phyloP scores from a whole-genome alignment of 345 rosid genomes.

The Salix dunnii region DNA sequence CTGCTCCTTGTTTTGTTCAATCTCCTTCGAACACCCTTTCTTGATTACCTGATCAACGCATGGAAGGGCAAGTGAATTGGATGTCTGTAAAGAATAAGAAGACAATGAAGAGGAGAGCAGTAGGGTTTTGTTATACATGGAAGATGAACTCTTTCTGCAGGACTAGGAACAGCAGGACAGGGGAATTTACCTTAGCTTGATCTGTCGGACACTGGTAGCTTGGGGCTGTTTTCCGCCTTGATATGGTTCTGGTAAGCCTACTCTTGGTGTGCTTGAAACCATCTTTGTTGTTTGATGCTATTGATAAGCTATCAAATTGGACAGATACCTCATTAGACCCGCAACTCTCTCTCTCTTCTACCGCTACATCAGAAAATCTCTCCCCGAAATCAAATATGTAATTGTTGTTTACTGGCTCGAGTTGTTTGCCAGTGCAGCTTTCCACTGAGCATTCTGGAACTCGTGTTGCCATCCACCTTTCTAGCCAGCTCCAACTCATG shows the following conservation, averaged over 20 bases:
- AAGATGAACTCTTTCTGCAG: neutral
- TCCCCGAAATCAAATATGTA: constrained; percentile 23
- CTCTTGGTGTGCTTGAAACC: constrained; percentile 27
- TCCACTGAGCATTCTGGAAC: constrained; percentile 45
- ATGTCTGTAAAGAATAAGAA: neutral
- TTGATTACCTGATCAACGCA: constrained; percentile 34
- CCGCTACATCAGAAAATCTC: constrained; percentile 35
- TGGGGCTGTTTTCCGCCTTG: constrained; percentile 54
- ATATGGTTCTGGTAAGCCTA: constrained; percentile 32
- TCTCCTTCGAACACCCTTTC: constrained; percentile 32
- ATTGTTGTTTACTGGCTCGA: constrained; percentile 24
- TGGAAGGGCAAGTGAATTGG: neutral
- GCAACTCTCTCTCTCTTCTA: constrained; percentile 78
- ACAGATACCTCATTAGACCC: constrained; percentile 75
- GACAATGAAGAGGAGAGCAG: neutral
- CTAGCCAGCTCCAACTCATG: constrained; percentile 82
- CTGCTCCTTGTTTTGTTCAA: constrained; percentile 31
- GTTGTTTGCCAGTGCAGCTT: constrained; percentile 24
- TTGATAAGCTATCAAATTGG: constrained; percentile 42
- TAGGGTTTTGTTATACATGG: neutral
- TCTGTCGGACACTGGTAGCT: constrained; percentile 43
- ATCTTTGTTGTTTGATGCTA: constrained; percentile 19
- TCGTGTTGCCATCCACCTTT: constrained; percentile 90
- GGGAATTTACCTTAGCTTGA: constrained; percentile 35
- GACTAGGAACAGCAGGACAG: too few species aligned